phyloP scores from a whole-genome alignment of 371 early-diverging fungal genomes.

The Entomophthora muscae region DNA sequence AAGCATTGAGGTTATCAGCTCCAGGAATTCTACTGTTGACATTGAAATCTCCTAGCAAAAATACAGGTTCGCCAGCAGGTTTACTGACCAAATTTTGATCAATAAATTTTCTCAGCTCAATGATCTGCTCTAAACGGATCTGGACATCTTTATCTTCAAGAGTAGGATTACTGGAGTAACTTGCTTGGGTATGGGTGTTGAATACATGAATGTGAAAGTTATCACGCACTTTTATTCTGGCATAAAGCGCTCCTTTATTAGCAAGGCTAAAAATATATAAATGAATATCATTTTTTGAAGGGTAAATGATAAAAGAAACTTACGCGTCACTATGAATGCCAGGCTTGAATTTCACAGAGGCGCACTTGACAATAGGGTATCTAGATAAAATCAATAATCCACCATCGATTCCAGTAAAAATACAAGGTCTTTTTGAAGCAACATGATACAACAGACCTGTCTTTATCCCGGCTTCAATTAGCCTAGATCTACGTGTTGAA shows the following conservation, averaged over 20 bases:
- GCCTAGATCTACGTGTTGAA: constrained; percentile 25
- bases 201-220: constrained; percentile 41
- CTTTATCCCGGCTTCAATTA: constrained; percentile 37
- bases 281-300: not conserved
- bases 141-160: constrained; percentile 28
- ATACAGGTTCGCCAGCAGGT: constrained; percentile 23
- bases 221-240: constrained; percentile 30
- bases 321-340: constrained; percentile 54
- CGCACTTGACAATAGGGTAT: constrained; percentile 38
- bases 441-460: constrained; percentile 41
- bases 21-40: constrained; percentile 36
- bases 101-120: constrained; percentile 39
- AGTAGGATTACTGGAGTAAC: constrained; percentile 25
- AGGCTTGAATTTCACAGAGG: constrained; percentile 34
- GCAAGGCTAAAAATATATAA: constrained; percentile 24
- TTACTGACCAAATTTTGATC: constrained; percentile 17
- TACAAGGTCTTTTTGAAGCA: constrained; percentile 29
- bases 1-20: constrained; percentile 16
- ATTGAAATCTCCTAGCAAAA: constrained; percentile 58
- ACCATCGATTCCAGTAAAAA: constrained; percentile 55
- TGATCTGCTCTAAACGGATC: constrained; percentile 35
- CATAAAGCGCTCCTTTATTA: constrained; percentile 63
- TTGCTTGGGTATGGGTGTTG: constrained; percentile 68
- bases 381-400: constrained; percentile 56
- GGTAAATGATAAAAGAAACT: constrained; percentile 8